Conservation (phyloP, 1,284 basidiomycete genomes). For the Fomes fomentarius region DNA sequence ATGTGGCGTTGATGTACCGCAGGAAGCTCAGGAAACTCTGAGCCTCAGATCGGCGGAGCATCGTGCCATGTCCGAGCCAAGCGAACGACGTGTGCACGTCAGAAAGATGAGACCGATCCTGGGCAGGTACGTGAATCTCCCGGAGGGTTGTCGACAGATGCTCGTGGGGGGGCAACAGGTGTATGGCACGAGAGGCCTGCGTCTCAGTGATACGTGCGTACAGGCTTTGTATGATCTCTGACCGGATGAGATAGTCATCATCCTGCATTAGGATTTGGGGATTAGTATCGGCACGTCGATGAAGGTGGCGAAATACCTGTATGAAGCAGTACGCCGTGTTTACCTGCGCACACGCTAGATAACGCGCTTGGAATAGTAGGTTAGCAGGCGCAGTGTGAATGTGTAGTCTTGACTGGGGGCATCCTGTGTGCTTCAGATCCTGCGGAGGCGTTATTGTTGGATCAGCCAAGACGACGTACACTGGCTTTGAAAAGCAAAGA, state of each 20-base stretch:
- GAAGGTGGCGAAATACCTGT: conserved; percentile 43
- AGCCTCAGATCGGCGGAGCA: conserved; percentile 48
- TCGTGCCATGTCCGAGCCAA: conserved; percentile 69
- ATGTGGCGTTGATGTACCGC: conserved; percentile 43
- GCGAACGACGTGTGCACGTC: conserved; percentile 60
- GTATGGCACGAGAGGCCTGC: conserved; percentile 41
- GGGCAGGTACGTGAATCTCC: conserved; percentile 27
- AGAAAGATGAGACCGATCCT: conserved; percentile 15
- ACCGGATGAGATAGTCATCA: conserved; percentile 66
- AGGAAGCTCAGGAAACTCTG: conserved; percentile 54
- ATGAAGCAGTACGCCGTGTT: conserved; percentile 62
- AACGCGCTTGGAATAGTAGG: conserved; percentile 67
- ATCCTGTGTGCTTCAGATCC: conserved; percentile 51
- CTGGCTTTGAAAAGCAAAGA: conserved; percentile 4
- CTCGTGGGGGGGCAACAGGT: conserved; percentile 65
- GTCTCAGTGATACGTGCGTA: conserved; percentile 39
- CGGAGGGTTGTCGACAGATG: conserved; percentile 49
- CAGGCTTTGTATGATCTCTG: conserved; percentile 57
- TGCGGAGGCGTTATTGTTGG: conserved; percentile 28
- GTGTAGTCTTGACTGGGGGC: conserved; percentile 46
- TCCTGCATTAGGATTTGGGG: conserved; percentile 45
- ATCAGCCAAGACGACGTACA: not conserved
- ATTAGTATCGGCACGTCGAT: not conserved
- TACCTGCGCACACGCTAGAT: conserved; percentile 57
- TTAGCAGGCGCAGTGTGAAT: conserved; percentile 64